Base-by-base conservation (phyloP, 495 filamentous ascomycete genomes). In the Sporormia fimetaria region DNA sequence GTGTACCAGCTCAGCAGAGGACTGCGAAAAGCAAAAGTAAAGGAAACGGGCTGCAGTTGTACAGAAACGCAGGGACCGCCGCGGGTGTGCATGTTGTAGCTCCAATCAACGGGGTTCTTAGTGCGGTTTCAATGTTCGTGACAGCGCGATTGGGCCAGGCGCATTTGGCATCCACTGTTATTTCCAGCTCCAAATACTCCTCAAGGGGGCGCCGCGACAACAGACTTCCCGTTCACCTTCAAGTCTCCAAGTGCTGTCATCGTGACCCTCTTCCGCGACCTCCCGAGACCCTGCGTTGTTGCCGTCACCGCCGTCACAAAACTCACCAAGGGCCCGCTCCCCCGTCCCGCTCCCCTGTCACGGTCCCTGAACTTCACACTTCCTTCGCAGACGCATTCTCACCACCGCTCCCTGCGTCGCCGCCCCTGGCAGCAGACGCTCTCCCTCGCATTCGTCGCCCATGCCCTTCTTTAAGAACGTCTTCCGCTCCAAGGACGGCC, bases 401-500 rank as follows among this genome's bases (percentile, higher is more conserved):
- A 32, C 25, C 28, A 21, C 14, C 18, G 44, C 29, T 5, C 16
- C 27, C 20, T 20, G 11, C 34, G 34, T 15, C 21, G 24, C 33
- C 40, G n/a, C 15, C 46, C 33, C 24, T 23, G 16, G 25, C 43
- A 43, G 33, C 44, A 33, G 28, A 53, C 44, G 44, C 37, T 16
- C 39, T 25, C 28, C 28, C 12, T 35, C 23, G 18, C 29, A 42
- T 16, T 11, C 16, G 12, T 14, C 21, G 16, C 23, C 22, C 11
- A 63, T 63, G 61, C 61, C 61, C 31, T 60, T 60, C 39, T 61
- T 63, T 49, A 58, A 54, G 24, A 57, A 48, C 34, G 45, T 58
- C 30, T 56, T 63, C 50, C 57, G 58, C 49, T 51, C 47, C 31
- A 63, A 57, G 45, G 61, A 61, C 29, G 70, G 70, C 42, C n/a